Evolutionary conservation across 148 eudicot species (phyloP).

Genomic region (Fagopyrum tataricum): DNA sequence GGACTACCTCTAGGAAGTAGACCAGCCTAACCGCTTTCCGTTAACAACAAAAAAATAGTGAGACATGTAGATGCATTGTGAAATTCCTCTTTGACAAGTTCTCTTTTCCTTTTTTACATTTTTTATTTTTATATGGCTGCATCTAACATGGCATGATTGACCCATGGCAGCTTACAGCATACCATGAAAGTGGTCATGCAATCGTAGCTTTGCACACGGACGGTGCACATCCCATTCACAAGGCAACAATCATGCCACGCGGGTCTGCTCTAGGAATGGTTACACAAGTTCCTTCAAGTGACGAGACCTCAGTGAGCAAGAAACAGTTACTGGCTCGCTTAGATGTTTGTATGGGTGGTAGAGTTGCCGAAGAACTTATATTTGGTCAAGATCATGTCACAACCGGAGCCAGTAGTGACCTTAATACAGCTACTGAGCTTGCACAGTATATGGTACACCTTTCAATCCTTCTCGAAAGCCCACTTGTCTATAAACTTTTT

Average conservation of each 20-base stretch:
- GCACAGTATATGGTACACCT: slow-evolving; percentile 83
- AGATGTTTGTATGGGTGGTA: slow-evolving; percentile 99
- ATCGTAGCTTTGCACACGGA: slow-evolving; percentile 83
- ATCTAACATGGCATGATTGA: neutral
- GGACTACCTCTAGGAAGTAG: no score
- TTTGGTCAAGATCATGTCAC: slow-evolving; percentile 88
- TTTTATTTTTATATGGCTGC: neutral
- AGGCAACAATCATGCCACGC: slow-evolving; percentile 94
- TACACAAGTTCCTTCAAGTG: slow-evolving; percentile 86
- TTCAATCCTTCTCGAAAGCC: neutral
- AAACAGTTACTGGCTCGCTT: slow-evolving; percentile 92
- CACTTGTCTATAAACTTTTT: neutral
- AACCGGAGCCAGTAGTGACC: slow-evolving; percentile 96
- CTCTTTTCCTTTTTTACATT: no score
- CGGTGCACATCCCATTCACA: slow-evolving; percentile 97
- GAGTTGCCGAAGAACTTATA: slow-evolving; percentile 97
- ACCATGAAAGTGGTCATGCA: slow-evolving; percentile 99
- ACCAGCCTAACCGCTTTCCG: no score
- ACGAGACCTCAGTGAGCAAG: slow-evolving; percentile 87
- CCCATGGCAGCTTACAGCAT: slow-evolving; percentile 75
- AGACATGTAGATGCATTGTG: no score
- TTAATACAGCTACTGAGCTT: slow-evolving; percentile 80
- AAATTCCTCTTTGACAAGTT: no score
- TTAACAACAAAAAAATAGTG: no score
- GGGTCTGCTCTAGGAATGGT: slow-evolving; percentile 99